Conservation (phyloP, 169 alveolate species). For the Plasmodium sp. region DNA sequence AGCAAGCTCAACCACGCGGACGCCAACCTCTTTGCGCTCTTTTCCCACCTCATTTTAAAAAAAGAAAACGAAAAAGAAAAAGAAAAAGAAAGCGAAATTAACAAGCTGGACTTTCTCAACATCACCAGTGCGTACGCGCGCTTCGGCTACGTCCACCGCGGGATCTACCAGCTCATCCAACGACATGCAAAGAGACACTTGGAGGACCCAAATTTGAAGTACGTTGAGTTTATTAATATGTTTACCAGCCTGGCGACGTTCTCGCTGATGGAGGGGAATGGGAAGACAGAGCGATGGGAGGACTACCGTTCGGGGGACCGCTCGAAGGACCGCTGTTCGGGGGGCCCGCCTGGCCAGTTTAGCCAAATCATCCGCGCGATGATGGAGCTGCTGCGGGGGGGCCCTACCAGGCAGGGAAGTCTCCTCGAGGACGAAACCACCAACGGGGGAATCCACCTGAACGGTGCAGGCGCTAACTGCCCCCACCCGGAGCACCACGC, state of each 20-base stretch:
- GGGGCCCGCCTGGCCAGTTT: not conserved
- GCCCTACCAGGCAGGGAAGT: not conserved
- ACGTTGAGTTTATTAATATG: conserved; percentile 52
- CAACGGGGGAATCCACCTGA: not conserved
- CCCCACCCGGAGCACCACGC: not conserved
- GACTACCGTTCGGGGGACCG: not conserved
- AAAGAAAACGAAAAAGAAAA: conserved; percentile 36
- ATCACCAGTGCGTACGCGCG: conserved; percentile 69
- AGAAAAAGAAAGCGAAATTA: conserved; percentile 21
- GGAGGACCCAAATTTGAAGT: not conserved
- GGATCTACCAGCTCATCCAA: conserved; percentile 12
- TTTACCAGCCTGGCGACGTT: conserved; percentile 44
- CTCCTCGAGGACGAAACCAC: not conserved
- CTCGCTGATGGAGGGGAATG: conserved; percentile 20
- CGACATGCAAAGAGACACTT: not conserved
- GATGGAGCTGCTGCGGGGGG: not conserved
- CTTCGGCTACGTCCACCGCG: not conserved
- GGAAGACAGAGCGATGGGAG: not conserved
- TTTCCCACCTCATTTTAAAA: conserved; percentile 32
- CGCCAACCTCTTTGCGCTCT: conserved; percentile 16
- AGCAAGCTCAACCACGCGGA: conserved; percentile 71
- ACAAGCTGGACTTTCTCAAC: conserved; percentile 34
- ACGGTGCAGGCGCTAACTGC: not conserved
- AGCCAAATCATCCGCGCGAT: not conserved
- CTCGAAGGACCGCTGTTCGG: no score